These are phyloP conservation scores for Dendrostoma leiphaemia DNA, from an alignment of 2,329 filamentous ascomycete species.

Conservation along the genomic window DNA sequence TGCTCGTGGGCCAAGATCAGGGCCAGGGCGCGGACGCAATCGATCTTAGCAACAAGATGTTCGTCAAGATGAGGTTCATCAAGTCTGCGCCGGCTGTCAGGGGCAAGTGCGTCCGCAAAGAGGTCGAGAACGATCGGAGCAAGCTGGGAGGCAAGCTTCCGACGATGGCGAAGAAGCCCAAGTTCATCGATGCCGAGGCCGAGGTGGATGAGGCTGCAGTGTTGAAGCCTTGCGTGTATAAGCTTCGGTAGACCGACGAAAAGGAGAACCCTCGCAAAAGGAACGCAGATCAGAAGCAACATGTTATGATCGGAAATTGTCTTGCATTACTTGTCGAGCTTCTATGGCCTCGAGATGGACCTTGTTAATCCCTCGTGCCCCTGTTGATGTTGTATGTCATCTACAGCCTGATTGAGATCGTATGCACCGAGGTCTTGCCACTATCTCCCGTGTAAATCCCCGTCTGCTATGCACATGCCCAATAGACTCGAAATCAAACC, in stretches of 20 bases:
- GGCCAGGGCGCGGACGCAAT: slow-evolving; percentile 59
- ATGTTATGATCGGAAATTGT: background rate
- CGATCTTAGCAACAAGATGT: slow-evolving; percentile 94
- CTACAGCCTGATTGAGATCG: background rate
- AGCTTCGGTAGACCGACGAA: slow-evolving; percentile 73
- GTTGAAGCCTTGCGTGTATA: slow-evolving; percentile 95
- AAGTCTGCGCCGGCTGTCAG: slow-evolving; percentile 74
- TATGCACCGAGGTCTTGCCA: background rate
- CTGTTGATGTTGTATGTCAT: background rate
- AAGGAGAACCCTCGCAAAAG: too few relatives aligned
- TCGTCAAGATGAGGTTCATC: slow-evolving; percentile 93
- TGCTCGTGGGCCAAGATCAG: slow-evolving; percentile 70
- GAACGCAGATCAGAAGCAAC: too few relatives aligned
- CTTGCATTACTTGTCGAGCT: background rate
- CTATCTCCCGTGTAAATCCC: background rate
- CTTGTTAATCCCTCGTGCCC: background rate
- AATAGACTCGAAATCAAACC: background rate
- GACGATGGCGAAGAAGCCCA: slow-evolving; percentile 39
- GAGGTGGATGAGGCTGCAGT: slow-evolving; percentile 63
- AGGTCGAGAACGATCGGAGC: slow-evolving; percentile 55
- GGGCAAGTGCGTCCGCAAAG: slow-evolving; percentile 69
- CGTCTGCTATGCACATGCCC: slow-evolving; percentile 17
- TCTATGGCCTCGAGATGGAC: background rate
- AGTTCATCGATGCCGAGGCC: slow-evolving; percentile 59
- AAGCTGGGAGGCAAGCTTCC: slow-evolving; percentile 21